These are phyloP conservation scores for Tylopilus vinaceipallidus DNA, from an alignment of 768 basidiomycete species.

Conservation along the genomic window DNA sequence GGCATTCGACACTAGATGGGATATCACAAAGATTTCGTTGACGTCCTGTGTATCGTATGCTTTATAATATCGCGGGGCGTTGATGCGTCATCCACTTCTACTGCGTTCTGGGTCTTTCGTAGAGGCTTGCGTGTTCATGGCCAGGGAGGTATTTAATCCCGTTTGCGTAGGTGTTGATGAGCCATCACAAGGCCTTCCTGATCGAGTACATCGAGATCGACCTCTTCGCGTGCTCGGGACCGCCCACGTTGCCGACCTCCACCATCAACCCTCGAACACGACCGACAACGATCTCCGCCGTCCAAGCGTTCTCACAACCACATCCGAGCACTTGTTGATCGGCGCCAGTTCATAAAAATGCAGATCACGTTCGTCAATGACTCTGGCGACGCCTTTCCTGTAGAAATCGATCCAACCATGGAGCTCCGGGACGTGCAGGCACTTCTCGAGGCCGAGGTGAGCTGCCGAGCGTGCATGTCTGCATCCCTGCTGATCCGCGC, in stretches of 20 bases:
- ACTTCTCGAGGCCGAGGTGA: slow-evolving; percentile 91
- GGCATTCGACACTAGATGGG: slow-evolving; percentile 27
- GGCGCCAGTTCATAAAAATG: slow-evolving; percentile 37
- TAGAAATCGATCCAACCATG: slow-evolving; percentile 91
- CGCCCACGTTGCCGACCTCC: neutral
- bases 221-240: neutral
- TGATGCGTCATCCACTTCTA: slow-evolving; percentile 22
- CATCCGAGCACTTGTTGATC: neutral
- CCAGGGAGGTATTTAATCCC: slow-evolving; percentile 13
- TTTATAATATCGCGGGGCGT: slow-evolving; percentile 5
- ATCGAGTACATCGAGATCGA: slow-evolving; percentile 19
- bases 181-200: slow-evolving; percentile 19
- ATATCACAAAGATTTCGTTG: neutral
- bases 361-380: slow-evolving; percentile 72
- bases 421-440: slow-evolving; percentile 92
- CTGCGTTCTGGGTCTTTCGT: slow-evolving; percentile 23
- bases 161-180: neutral
- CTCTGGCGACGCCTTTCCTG: slow-evolving; percentile 54
- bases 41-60: neutral
- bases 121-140: slow-evolving; percentile 18
- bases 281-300: neutral
- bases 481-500: too few species aligned
- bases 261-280: slow-evolving; percentile 4
- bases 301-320: neutral
- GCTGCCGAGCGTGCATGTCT: slow-evolving; percentile 27